Percentiles rank a stretch among this genome's conserved stretches.
phyloP scores from a whole-genome alignment of 2,329 filamentous ascomycete genomes.

The Coleophoma crateriformis region DNA sequence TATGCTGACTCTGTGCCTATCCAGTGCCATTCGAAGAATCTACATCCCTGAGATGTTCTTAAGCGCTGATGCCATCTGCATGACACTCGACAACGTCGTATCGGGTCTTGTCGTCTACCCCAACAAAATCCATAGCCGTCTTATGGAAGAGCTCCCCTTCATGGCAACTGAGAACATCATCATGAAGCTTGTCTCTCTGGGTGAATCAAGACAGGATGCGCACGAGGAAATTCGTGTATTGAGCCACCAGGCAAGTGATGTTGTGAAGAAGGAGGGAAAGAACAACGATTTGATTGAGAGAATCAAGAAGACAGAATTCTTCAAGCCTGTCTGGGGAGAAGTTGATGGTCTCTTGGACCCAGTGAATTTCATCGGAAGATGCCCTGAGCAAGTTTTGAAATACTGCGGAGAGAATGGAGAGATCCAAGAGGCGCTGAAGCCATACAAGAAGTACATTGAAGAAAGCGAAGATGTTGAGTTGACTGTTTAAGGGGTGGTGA shows the following conservation, averaged over 20 bases:
- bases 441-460: constrained; percentile 33
- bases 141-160: constrained; percentile 78
- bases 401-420: constrained; percentile 41
- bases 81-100: constrained; percentile 62
- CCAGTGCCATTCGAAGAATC: constrained; percentile 52
- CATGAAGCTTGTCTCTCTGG: constrained; percentile 70
- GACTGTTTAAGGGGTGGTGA: constrained; percentile 3
- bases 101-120: constrained; percentile 72
- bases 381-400: constrained; percentile 45
- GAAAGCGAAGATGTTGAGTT: constrained; percentile 16
- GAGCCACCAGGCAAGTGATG: constrained; percentile 62
- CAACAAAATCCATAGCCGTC: constrained; percentile 58
- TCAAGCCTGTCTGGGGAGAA: neutral
- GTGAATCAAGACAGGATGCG: constrained; percentile 70
- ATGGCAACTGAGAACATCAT: constrained; percentile 74
- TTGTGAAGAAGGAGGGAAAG: constrained; percentile 10
- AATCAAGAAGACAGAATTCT: constrained; percentile 1
- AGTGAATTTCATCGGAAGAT: constrained; percentile 51
- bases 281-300: constrained; percentile 1
- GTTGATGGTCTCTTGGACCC: constrained; percentile 52
- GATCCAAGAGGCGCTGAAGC: constrained; percentile 39
- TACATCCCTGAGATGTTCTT: constrained; percentile 64
- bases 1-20: too few relatives aligned
- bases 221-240: constrained; percentile 86
- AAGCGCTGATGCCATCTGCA: constrained; percentile 61